Evolutionary conservation across 2,329 filamentous ascomycete species (phyloP), one percentile per base, ranked within the genome.

Genomic region (Septoria petroselini): DNA sequence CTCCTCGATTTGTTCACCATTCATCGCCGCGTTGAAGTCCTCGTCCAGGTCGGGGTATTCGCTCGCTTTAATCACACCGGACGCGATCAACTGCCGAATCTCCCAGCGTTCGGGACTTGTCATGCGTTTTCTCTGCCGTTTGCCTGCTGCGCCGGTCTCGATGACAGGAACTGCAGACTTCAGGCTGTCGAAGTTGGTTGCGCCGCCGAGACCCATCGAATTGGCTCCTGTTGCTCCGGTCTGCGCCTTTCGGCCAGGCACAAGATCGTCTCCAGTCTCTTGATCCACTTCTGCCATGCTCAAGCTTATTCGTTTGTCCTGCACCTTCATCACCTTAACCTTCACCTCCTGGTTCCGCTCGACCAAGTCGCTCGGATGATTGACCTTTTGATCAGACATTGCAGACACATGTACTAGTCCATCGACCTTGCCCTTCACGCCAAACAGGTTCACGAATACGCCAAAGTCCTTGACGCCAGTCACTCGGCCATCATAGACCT

Each of bases 251-350:
- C 80, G 80, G 56, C 91, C 83, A 0, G 91, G 89, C 23, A 85
- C 82, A 31, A 95, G 73, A 64, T 98, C 93, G 64, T 82, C 80
- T 4, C 93, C 93, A 2, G 87, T 91, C 23, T 81, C 79, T 68
- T 98, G 93, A 61, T 98, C 91, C 12, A 96, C 91, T 54, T 96
- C 91, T 65, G 95, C 95, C 91, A 98, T 96, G 0, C 91, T 95
- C 4, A 98, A 73, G 0, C 90, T 91, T 62, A 97, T 84, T 21
- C 88, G 80, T 45, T 76, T 82, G 3, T 86, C 85, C 64, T 97
- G 87, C 45, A 95, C 84, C 65, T 87, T 95, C 62, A 86, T 76
- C 18, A 98, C 85, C 68, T 98, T 98, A 61, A 97, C 88, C 68
- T 93, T 95, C 46, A 98, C 89, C 1, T 81, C 73, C 66, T 97